Conservation (phyloP, 139 green algal genomes). For the Chlorella sp. region DNA sequence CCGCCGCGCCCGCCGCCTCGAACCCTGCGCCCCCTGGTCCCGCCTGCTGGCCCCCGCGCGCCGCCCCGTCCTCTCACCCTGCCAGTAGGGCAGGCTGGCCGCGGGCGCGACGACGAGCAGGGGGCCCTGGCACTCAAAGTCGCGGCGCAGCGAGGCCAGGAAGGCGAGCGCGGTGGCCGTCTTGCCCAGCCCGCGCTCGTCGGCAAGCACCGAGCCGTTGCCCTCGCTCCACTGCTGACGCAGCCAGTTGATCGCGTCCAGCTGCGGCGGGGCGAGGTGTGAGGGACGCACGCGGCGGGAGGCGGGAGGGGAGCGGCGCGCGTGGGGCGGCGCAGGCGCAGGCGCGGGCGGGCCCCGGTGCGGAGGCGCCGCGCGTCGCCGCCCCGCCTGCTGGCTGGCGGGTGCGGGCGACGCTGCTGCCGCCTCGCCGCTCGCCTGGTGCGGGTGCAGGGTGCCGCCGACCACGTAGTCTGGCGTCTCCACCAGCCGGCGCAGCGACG, state of each 20-base stretch:
- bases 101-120: constrained; percentile 68
- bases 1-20: no score
- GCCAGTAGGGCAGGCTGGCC: constrained; percentile 65
- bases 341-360: no score
- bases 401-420: no score
- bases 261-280: neutral
- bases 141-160: constrained; percentile 51
- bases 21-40: no score
- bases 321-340: no score
- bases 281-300: neutral
- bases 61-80: constrained; percentile 39
- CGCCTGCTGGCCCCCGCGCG: neutral
- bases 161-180: constrained; percentile 68
- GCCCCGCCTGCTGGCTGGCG: no score
- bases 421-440: no score
- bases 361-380: no score
- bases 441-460: constrained; percentile 52
- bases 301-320: no score
- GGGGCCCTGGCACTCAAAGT: constrained; percentile 56
- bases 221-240: constrained; percentile 56
- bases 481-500: constrained; percentile 4
- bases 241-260: constrained; percentile 67
- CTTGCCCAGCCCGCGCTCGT: constrained; percentile 80
- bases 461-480: constrained; percentile 21
- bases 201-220: constrained; percentile 61